Evolutionary conservation across 345 rosid genomes (phyloP).

Genomic region (Turnera subulata): DNA sequence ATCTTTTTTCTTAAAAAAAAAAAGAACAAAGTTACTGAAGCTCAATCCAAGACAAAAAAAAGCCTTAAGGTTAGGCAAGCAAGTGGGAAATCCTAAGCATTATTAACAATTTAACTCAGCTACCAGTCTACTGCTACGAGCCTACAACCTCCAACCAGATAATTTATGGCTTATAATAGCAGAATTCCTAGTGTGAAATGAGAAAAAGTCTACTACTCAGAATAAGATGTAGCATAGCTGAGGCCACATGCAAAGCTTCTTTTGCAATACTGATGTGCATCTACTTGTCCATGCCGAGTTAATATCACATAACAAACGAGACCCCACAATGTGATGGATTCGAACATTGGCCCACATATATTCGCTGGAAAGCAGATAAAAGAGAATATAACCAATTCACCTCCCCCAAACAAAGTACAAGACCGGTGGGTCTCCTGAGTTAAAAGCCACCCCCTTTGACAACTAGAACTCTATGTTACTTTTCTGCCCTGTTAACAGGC

Average conservation of each 20-base stretch:
- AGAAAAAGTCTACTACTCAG: conserved; percentile 1
- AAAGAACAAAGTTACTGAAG: too few relatives aligned
- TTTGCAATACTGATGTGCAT: conserved; percentile 5
- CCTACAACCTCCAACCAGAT: neutral
- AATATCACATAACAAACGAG: conserved; percentile 19
- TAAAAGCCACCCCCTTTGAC: neutral
- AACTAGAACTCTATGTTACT: neutral
- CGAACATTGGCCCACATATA: conserved; percentile 20
- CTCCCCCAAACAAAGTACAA: conserved; percentile 5
- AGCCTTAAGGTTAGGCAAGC: neutral
- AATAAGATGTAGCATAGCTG: neutral
- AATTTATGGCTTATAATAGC: neutral
- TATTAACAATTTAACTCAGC: neutral
- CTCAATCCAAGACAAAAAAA: neutral
- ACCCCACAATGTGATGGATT: conserved; percentile 24
- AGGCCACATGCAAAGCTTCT: conserved; percentile 7
- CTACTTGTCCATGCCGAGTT: conserved; percentile 13
- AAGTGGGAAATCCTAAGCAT: neutral
- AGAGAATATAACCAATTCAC: conserved; percentile 27
- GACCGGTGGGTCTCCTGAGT: neutral
- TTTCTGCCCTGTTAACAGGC: conserved; percentile 1
- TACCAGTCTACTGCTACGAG: neutral
- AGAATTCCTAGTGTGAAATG: neutral
- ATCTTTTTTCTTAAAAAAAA: too few relatives aligned
- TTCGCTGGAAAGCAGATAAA: conserved; percentile 48